Percentiles rank a stretch among this genome's conserved stretches.
phyloP scores from a whole-genome alignment of 1,284 basidiomycete genomes.

The Cryptococcus jaspeensis region DNA sequence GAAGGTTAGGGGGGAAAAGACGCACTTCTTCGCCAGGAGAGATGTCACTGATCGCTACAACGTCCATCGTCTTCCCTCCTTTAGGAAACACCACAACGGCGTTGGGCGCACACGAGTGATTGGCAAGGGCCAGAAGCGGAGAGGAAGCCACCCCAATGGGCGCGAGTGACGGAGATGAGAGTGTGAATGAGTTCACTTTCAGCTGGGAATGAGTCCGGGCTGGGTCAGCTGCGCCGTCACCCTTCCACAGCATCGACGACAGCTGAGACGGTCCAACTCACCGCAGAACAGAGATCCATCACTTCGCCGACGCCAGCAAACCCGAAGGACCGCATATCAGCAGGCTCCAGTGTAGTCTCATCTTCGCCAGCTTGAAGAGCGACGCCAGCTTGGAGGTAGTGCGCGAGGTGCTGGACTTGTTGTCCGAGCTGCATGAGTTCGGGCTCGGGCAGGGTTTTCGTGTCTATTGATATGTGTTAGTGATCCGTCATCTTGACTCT shows the following conservation, averaged over 20 bases:
- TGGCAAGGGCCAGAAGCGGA: conserved; percentile 74
- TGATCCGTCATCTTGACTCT: background rate
- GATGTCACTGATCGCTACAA: conserved; percentile 69
- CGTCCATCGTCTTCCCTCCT: conserved; percentile 58
- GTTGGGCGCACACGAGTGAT: conserved; percentile 90
- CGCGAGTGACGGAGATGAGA: conserved; percentile 69
- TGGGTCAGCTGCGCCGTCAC: background rate
- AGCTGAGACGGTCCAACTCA: conserved; percentile 18
- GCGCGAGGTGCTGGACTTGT: conserved; percentile 41
- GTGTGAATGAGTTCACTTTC: conserved; percentile 80
- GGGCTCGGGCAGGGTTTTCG: conserved; percentile 4
- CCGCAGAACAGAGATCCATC: conserved; percentile 42
- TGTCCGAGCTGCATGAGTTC: conserved; percentile 36
- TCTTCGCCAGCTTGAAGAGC: conserved; percentile 2
- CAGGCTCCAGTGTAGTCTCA: conserved; percentile 23
- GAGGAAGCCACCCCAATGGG: conserved; percentile 79
- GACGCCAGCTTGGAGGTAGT: conserved; percentile 35
- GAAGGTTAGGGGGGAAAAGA: conserved; percentile 10
- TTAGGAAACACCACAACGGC: conserved; percentile 83
- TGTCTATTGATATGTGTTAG: conserved; percentile 8
- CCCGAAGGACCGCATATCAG: conserved; percentile 41
- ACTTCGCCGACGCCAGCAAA: conserved; percentile 36
- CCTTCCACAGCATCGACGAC: background rate
- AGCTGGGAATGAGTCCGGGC: conserved; percentile 61
- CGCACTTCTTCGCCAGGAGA: conserved; percentile 66